Base-by-base conservation (phyloP, 2,329 filamentous ascomycete genomes). In the Lecanicillium sp. region DNA sequence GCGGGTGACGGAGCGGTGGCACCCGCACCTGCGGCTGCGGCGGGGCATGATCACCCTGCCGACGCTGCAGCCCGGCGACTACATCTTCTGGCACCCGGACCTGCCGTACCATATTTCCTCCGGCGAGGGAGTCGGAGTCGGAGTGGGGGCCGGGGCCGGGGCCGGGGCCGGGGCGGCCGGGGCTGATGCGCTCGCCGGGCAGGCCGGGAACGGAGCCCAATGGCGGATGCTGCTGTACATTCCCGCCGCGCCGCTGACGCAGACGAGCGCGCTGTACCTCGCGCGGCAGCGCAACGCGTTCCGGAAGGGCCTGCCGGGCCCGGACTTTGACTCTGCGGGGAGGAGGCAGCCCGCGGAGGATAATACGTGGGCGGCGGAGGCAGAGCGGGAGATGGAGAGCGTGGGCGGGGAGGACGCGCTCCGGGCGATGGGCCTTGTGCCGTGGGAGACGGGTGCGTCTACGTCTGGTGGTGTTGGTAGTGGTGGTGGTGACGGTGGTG, bases 11-110 rank as follows among this genome's bases (percentile, higher is more conserved):
- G 75, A 78, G 56, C 67, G 71, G 10, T 79, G 76, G 76, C 76
- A 79, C 55, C 76, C 77, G 17, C 77, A 79, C 49, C 66, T 79
- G 11, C 67, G 73, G 57, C 68, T 79, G 38, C 68, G 73, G 50
- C 66, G 68, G 48, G 78, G 72, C 52, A 71, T 79, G 52, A 69
- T 79, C 49, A 74, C 75, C n/a, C 68, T 78, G 39, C 76, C 76
- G 3, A 74, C 72, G 9, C 60, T 79, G 36, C 72, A 73, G 51
- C 69, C 74, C 0, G 76, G 76, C 55, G 76, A 79, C 65, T 79
- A 79, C 58, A 75, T 79, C 51, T 63, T 79, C 54, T 79, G 76
- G 76, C 76, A 79, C 56, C 75, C 75, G 19, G 76, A 79, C 54
- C 69, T 78, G 51, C 71, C 75, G 7, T 79, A 79, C 60, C 74